A percentile compares a stretch with the other conserved stretches of the same genome.
Conservation (phyloP, 1,139 yeast genomes). For the Yamadazyma trypodendri region DNA sequence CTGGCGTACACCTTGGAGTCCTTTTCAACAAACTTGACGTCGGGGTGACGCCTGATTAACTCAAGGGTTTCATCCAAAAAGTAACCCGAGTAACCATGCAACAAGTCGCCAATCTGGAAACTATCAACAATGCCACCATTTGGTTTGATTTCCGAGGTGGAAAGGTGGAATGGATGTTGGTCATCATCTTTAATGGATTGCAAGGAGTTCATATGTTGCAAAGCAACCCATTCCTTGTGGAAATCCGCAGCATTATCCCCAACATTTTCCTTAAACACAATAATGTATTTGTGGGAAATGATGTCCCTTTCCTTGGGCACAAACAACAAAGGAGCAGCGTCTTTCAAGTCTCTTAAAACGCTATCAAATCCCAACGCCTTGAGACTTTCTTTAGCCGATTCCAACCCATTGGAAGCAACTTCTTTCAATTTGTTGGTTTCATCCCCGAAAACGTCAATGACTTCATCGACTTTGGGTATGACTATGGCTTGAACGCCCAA, state of each 20-base stretch:
- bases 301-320: conserved; percentile 20
- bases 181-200: conserved; percentile 22
- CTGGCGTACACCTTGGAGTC: conserved; percentile 32
- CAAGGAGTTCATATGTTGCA: conserved; percentile 40
- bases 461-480: conserved; percentile 53
- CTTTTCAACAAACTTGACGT: conserved; percentile 37
- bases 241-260: conserved; percentile 34
- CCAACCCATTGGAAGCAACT: conserved; percentile 4
- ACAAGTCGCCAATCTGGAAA: conserved; percentile 24
- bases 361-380: conserved; percentile 12
- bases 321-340: conserved; percentile 16
- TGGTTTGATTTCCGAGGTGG: conserved; percentile 29
- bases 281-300: conserved; percentile 51
- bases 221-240: conserved; percentile 65
- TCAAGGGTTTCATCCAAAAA: conserved; percentile 28
- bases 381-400: conserved; percentile 9
- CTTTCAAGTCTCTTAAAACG: conserved; percentile 12
- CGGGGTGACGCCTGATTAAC: conserved; percentile 25
- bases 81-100: conserved; percentile 36
- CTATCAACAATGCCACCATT: conserved; percentile 61
- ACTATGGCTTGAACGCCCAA: conserved; percentile 64
- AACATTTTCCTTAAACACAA: conserved; percentile 33
- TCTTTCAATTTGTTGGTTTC: conserved; percentile 4
- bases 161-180: conserved; percentile 34
- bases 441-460: conserved; percentile 36